Base-by-base conservation (phyloP, 179 eudicot species). In the Sideroxylon spinosum region DNA sequence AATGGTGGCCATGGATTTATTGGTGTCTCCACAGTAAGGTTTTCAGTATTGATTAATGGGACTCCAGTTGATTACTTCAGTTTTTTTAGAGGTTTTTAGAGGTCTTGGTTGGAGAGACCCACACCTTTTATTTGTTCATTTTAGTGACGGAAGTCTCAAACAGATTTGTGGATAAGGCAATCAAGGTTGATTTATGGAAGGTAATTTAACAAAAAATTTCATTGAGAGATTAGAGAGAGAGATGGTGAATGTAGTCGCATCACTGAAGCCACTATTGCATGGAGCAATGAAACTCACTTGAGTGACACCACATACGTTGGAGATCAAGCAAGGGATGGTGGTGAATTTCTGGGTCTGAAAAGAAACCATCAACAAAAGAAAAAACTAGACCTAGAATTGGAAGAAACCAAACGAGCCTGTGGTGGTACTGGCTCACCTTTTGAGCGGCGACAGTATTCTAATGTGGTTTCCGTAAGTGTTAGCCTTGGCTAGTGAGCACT, bases 331-430 rank as follows among this genome's bases (percentile, higher is more conserved):
- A 5, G 91, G 78, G 7, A 85, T 89, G 19, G 46, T 76, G 0
- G 75, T 86, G 44, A 86, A 85, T 60, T 76, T 86, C 32, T 86
- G 91, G 91, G 86, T 84, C 13, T 85, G 86, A 0, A 79, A 75
- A 19, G 48, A 56, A 64, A 75, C 79, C 81, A 12, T 64, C 68
- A 26, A 8, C 49, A 53, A 28, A 17, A 11, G 2, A 19, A 52
- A 71, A 69, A 48, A 69, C 56, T 28, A 5, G 73, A 50, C 60
- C 76, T 25, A 9, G n/a, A 7, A 25, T 8, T 50, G 75, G 44
- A 17, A 52, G 17, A 53, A 49, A n/a, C 72, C 44, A 10, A n/a
- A 23, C 50, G 80, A 81, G 64, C 92, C 86, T 16, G 69, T 60
- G 6, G 49, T 87, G 19, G 79, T 89, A 4, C 73, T 89, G 0